Evolutionary conservation across 768 basidiomycete species (phyloP), one percentile per base, ranked within the genome.

Genomic region (Xerocomellus dryophilus): DNA sequence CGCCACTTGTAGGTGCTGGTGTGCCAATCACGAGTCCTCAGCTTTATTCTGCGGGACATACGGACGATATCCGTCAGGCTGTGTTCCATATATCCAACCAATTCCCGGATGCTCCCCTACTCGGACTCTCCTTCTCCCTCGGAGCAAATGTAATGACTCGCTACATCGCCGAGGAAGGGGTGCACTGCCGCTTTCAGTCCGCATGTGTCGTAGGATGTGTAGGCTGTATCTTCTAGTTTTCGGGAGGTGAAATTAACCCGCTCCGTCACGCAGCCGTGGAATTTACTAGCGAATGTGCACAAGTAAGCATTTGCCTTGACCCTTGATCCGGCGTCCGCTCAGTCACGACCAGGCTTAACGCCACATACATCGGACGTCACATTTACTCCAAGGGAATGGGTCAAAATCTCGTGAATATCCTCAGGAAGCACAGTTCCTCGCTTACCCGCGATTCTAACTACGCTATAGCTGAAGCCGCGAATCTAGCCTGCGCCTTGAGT

Each of bases 61-160:
- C 95, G 9, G 86, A 94, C 59, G 96, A 99, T 72, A 76, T 94
- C 34, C 85, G 93, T 25, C 82, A 83, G 56, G 89, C 91, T 1
- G 67, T 97, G 45, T 77, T 88, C 61, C 88, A 90, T 72, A 81
- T 98, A 50, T 77, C 84, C 2, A 70, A 81, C 44, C 66, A 70
- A 56, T 95, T 86, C 62, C 95, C 96, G 2, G 73, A 78, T 10
- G 92, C 96, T 0, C 90, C 87, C 4, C 74, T 98, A 35, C 71
- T 96, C 17, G 96, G 90, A 14, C 71, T 97, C 10, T 93, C 95
- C 7, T 98, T 96, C 76, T 97, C 93, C 5, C 81, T 99, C 35
- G 97, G 96, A 40, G 90, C 94, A 40, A 93, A 91, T 67, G 88
- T 98, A 34, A 73, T 98, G 61, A 88, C 93, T 32, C 81, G 91